A percentile compares a stretch with the other conserved stretches of the same genome.
phyloP scores from a whole-genome alignment of 495 filamentous ascomycete genomes.

The Neurospora sp. region DNA sequence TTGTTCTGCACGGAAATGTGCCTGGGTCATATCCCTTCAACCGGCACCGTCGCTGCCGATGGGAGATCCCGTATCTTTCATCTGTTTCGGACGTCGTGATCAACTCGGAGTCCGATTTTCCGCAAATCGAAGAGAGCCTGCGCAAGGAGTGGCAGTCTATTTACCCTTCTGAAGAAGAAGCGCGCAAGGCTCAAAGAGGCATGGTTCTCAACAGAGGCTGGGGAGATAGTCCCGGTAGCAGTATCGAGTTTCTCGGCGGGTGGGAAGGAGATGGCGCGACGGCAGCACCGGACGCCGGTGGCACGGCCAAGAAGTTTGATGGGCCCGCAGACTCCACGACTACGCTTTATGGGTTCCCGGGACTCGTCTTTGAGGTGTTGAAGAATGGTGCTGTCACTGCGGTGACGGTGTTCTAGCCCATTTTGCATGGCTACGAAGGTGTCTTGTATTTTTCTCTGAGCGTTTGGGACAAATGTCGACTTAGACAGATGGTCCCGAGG shows the following conservation, averaged over 20 bases:
- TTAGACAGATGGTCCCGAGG: neutral
- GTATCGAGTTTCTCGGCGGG: conserved; percentile 77
- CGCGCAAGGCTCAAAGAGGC: conserved; percentile 53
- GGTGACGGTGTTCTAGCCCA: conserved; percentile 56
- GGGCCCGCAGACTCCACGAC: conserved; percentile 63
- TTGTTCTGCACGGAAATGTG: conserved; percentile 86
- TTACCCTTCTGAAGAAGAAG: conserved; percentile 51
- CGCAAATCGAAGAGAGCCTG: conserved; percentile 54
- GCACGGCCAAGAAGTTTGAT: conserved; percentile 12
- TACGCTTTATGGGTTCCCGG: conserved; percentile 88
- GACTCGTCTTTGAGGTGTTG: conserved; percentile 87
- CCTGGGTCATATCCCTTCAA: conserved; percentile 96
- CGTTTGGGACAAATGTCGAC: neutral
- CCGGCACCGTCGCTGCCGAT: conserved; percentile 78
- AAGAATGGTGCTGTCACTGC: conserved; percentile 85
- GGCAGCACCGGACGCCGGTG: conserved; percentile 22
- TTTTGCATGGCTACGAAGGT: neutral
- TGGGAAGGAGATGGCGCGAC: conserved; percentile 64
- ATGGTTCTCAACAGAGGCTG: conserved; percentile 87
- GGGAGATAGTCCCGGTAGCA: conserved; percentile 86
- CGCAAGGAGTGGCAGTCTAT: conserved; percentile 60
- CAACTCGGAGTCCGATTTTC: conserved; percentile 70
- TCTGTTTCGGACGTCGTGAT: conserved; percentile 23
- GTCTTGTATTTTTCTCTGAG: neutral
- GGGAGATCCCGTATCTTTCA: conserved; percentile 59